phyloP scores from a whole-genome alignment of 148 eudicot species.

The Fagopyrum homotropicum region DNA sequence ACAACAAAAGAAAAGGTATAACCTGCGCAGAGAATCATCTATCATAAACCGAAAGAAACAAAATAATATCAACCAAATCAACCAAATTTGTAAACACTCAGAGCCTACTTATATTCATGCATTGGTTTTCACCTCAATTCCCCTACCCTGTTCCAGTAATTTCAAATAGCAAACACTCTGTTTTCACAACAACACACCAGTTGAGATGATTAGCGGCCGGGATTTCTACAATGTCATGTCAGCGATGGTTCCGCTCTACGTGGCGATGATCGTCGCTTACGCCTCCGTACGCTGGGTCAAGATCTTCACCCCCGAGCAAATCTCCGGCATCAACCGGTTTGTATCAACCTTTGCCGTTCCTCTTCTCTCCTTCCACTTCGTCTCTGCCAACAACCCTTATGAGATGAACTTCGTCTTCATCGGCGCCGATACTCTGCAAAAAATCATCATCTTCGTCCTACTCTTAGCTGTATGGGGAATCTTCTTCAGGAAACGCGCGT shows the following conservation, averaged over 20 bases:
- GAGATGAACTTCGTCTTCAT: conserved; percentile 41
- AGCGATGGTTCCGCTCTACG: conserved; percentile 48
- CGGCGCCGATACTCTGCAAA: conserved; percentile 47
- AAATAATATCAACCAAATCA: too few relatives aligned
- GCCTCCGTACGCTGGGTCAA: conserved; percentile 53
- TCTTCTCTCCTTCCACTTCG: conserved; percentile 45
- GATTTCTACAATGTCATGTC: conserved; percentile 43
- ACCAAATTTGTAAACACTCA: too few relatives aligned
- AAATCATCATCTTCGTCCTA: conserved; percentile 27
- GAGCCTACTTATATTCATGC: too few relatives aligned
- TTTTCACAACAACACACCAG: neutral
- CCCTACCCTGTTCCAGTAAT: neutral
- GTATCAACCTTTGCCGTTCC: conserved; percentile 52
- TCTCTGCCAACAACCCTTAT: conserved; percentile 42
- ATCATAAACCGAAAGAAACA: too few relatives aligned
- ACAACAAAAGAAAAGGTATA: too few relatives aligned
- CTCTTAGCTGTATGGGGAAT: conserved; percentile 21
- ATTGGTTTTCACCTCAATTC: too few relatives aligned
- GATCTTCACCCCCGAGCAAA: conserved; percentile 46
- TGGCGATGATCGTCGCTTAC: conserved; percentile 48
- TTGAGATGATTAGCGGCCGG: conserved; percentile 29
- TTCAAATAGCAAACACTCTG: neutral
- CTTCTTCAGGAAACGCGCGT: conserved; percentile 11
- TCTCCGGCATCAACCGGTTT: conserved; percentile 55
- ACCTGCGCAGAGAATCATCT: too few relatives aligned